These are phyloP conservation scores for Tolypocladium ovalisporum DNA, from an alignment of 2,329 filamentous ascomycete species.

Conservation along the genomic window DNA sequence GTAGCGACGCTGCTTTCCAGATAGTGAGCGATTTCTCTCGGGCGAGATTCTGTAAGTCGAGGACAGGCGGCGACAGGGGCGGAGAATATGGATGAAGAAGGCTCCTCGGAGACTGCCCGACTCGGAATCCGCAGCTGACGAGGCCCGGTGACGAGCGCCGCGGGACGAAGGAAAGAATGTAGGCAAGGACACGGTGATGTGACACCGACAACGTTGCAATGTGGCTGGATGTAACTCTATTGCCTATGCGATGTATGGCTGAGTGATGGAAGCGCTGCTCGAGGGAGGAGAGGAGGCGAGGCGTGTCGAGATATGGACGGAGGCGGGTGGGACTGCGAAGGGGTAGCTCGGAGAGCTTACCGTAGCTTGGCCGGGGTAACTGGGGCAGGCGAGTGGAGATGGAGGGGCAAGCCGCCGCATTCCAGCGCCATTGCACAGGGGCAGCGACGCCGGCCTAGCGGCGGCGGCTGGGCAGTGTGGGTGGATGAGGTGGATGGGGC, in stretches of 20 bases:
- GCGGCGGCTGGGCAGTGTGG: not conserved
- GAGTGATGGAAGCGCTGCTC: not conserved
- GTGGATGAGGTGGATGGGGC: not conserved
- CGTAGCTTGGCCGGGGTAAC: not conserved
- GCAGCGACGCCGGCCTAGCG: not conserved
- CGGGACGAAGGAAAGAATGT: not conserved
- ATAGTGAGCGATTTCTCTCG: conserved; percentile 7
- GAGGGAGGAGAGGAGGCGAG: not conserved
- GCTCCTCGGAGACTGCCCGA: conserved; percentile 11
- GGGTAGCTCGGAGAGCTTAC: not conserved
- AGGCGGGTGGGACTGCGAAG: not conserved
- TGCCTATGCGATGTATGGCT: not conserved
- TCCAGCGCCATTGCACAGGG: not conserved
- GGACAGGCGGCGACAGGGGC: conserved; percentile 12
- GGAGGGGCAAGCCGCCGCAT: not conserved
- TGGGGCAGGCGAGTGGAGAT: not conserved
- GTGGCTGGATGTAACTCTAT: not conserved
- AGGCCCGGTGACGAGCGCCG: conserved; percentile 1
- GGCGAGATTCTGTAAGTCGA: conserved; percentile 11
- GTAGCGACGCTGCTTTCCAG: conserved; percentile 16
- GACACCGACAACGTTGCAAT: conserved; percentile 1
- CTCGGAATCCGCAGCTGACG: conserved; percentile 11
- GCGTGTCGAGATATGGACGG: too few relatives aligned
- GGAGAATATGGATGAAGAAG: conserved; percentile 12
- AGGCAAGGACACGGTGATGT: not conserved